Conservation (phyloP, 768 basidiomycete species). For the Fistulinella prunicolor region DNA sequence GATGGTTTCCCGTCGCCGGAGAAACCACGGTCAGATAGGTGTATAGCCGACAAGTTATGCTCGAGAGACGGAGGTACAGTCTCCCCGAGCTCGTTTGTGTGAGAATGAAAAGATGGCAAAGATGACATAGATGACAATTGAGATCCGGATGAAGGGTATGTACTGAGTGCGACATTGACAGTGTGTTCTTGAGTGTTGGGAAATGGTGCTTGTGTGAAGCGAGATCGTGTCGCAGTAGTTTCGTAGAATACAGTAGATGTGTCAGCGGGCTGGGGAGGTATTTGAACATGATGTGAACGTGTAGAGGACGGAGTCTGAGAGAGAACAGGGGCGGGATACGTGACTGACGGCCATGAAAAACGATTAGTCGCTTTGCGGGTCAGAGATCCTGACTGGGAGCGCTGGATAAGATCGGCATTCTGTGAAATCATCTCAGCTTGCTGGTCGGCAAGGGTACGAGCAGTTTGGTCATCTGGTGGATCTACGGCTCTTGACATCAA, state of each 20-base stretch:
- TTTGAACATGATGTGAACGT: constrained; percentile 34
- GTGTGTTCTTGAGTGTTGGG: constrained; percentile 18
- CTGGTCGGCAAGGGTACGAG: constrained; percentile 2
- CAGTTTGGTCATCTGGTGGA: constrained; percentile 1
- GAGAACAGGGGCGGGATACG: constrained; percentile 46
- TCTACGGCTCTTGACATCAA: constrained; percentile 14
- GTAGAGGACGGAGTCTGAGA: constrained; percentile 41
- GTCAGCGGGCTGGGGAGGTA: constrained; percentile 34
- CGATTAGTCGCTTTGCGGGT: constrained; percentile 35
- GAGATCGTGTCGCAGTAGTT: constrained; percentile 42
- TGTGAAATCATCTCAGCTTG: constrained; percentile 24
- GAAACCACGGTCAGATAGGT: constrained; percentile 16
- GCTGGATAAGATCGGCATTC: constrained; percentile 40
- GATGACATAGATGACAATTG: constrained; percentile 33
- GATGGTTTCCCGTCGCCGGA: constrained; percentile 6
- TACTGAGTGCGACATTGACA: constrained; percentile 23
- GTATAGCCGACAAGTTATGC: constrained; percentile 20
- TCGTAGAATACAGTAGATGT: constrained; percentile 67
- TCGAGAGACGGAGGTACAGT: constrained; percentile 18
- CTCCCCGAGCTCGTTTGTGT: constrained; percentile 12
- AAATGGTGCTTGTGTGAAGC: constrained; percentile 20
- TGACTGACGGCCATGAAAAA: constrained; percentile 39
- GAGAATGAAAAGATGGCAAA: constrained; percentile 32
- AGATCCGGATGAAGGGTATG: constrained; percentile 33
- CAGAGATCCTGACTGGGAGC: constrained; percentile 44